Percentiles rank a stretch among this genome's conserved stretches.
Conservation (phyloP, 75 land plant genomes). For the Ceratopteris richardii region DNA sequence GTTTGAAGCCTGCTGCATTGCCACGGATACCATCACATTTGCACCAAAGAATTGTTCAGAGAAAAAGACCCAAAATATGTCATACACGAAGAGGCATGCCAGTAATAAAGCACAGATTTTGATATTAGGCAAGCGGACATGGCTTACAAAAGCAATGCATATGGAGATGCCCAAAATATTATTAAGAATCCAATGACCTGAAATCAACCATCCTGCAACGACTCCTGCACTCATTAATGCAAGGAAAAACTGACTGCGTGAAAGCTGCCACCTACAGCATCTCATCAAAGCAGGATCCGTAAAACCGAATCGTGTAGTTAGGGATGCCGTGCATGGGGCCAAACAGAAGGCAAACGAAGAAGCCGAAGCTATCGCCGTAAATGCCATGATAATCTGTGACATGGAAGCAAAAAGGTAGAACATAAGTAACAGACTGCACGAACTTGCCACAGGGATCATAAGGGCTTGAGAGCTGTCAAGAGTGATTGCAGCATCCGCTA, state of each 20-base stretch:
- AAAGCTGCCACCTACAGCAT: constrained; percentile 64
- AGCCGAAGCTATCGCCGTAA: constrained; percentile 62
- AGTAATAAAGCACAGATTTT: constrained; percentile 83
- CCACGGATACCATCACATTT: constrained; percentile 97
- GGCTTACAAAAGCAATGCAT: constrained; percentile 88
- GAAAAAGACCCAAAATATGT: constrained; percentile 95
- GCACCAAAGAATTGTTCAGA: constrained; percentile 93
- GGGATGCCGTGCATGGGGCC: constrained; percentile 41
- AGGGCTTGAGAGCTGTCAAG: constrained; percentile 81
- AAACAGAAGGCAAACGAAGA: constrained; percentile 71
- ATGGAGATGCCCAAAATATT: constrained; percentile 80
- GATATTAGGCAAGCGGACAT: constrained; percentile 83
- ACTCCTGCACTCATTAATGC: constrained; percentile 29
- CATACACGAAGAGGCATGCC: constrained; percentile 77
- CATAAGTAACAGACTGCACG: constrained; percentile 78
- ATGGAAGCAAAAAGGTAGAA: constrained; percentile 88
- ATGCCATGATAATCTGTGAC: constrained; percentile 70
- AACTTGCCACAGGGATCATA: constrained; percentile 86
- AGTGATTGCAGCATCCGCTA: constrained; percentile 70
- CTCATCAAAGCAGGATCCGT: constrained; percentile 47
- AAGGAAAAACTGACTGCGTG: constrained; percentile 42
- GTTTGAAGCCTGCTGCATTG: constrained; percentile 86
- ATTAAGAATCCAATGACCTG: constrained; percentile 92
- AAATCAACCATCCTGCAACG: constrained; percentile 67
- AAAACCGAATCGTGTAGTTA: constrained; percentile 40